A percentile compares a stretch with the other conserved stretches of the same genome.
These are phyloP conservation scores for Phytophthora macrochlamydospora DNA, from an alignment of 352 stramenopile genomes.

Conservation along the genomic window DNA sequence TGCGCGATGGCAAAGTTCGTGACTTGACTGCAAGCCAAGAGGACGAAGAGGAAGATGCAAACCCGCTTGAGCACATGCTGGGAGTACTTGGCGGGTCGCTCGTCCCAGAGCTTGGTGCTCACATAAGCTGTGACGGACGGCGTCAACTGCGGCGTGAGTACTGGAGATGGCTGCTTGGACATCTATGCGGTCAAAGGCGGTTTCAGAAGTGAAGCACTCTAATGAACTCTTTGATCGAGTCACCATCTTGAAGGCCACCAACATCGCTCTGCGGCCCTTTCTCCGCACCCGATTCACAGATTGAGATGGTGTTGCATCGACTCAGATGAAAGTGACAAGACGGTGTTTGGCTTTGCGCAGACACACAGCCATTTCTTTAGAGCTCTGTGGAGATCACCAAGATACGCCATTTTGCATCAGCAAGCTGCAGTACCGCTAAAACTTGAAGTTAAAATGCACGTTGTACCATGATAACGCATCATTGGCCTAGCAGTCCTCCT, in stretches of 20 bases:
- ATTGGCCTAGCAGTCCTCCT: neutral
- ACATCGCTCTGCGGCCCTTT: neutral
- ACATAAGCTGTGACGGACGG: neutral
- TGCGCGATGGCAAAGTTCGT: conserved; percentile 55
- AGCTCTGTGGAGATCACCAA: neutral
- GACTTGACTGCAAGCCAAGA: conserved; percentile 37
- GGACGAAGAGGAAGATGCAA: conserved; percentile 53
- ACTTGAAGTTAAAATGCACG: conserved; percentile 2
- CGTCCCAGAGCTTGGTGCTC: neutral
- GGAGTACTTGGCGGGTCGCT: neutral
- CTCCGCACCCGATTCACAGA: neutral
- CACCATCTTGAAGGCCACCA: no score
- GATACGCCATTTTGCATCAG: neutral
- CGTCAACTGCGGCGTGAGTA: neutral
- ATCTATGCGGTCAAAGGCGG: conserved; percentile 9
- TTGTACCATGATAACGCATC: neutral
- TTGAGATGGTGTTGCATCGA: neutral
- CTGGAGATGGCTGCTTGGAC: neutral
- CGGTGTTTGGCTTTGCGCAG: no score
- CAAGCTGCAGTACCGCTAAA: neutral
- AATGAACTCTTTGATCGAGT: neutral
- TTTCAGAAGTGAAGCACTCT: neutral
- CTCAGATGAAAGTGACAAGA: neutral
- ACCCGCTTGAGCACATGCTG: conserved; percentile 42
- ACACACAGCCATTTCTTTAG: no score